These are phyloP conservation scores for Acorus calamus DNA, from an alignment of 106 monocot genomes.

Conservation along the genomic window DNA sequence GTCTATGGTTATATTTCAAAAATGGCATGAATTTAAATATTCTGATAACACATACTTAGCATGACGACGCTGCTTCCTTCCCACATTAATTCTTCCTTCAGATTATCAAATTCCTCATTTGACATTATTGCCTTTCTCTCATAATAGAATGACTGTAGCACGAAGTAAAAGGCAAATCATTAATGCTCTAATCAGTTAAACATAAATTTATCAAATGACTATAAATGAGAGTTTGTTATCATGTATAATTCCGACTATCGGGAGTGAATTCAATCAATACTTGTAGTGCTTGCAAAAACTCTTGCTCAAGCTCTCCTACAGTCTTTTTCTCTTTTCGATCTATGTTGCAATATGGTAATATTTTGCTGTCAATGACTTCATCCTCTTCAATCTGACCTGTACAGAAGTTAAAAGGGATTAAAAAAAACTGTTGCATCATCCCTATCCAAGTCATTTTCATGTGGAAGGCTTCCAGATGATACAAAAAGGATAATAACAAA, in stretches of 20 bases:
- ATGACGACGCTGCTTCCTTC: constrained; percentile 99
- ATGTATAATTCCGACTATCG: neutral
- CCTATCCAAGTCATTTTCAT: no score
- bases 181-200: neutral
- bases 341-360: constrained; percentile 86
- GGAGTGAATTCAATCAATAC: constrained; percentile 14
- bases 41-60: constrained; percentile 54
- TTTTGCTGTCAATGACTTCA: constrained; percentile 69
- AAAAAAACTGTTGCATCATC: no score
- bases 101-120: constrained; percentile 99
- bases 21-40: no score
- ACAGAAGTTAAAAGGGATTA: neutral
- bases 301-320: constrained; percentile 94
- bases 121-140: constrained; percentile 83
- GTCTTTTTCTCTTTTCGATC: constrained; percentile 71
- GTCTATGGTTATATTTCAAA: no score
- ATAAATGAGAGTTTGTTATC: no score
- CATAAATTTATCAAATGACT: no score
- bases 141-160: constrained; percentile 77
- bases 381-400: constrained; percentile 65
- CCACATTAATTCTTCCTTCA: constrained; percentile 99
- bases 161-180: constrained; percentile 3
- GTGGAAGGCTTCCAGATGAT: no score
- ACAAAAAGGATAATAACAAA: no score
- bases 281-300: constrained; percentile 92